These are phyloP conservation scores for Phytophthora melonis DNA, from an alignment of 352 stramenopile genomes.

Conservation along the genomic window DNA sequence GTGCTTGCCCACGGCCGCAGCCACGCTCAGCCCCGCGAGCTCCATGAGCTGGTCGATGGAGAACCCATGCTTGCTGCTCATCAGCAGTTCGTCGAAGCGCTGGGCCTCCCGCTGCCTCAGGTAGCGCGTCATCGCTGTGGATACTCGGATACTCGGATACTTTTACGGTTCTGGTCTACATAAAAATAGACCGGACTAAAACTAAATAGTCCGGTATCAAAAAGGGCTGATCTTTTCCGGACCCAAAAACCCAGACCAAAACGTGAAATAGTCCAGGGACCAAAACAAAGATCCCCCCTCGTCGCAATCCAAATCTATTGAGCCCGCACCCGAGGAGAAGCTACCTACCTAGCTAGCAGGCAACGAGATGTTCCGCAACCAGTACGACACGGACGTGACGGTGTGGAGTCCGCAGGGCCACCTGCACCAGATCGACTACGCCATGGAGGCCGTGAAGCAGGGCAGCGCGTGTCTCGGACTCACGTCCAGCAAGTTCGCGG, in stretches of 20 bases:
- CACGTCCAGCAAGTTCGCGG: conserved; percentile 93
- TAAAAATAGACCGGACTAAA: neutral
- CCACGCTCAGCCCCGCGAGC: conserved; percentile 96
- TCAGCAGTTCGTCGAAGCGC: conserved; percentile 92
- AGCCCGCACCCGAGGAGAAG: neutral
- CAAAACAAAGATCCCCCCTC: conserved; percentile 13
- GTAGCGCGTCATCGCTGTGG: conserved; percentile 31
- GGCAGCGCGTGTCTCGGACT: conserved; percentile 97
- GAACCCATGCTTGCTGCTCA: conserved; percentile 89
- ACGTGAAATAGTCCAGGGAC: neutral
- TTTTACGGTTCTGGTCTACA: neutral
- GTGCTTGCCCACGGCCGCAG: conserved; percentile 88
- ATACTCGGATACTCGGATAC: neutral
- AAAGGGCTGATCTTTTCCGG: no score
- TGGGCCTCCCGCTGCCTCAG: conserved; percentile 79
- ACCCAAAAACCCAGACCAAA: no score
- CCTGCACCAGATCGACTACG: conserved; percentile 98
- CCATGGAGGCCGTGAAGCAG: conserved; percentile 96
- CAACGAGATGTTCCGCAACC: conserved; percentile 97
- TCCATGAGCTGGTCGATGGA: conserved; percentile 99
- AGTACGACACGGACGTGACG: conserved; percentile 99
- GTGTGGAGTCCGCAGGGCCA: conserved; percentile 99
- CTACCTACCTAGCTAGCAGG: no score
- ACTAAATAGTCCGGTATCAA: neutral
- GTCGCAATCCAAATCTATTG: conserved; percentile 8